Conservation (phyloP, 371 early-diverging fungal species). For the Mortierella polycephala region DNA sequence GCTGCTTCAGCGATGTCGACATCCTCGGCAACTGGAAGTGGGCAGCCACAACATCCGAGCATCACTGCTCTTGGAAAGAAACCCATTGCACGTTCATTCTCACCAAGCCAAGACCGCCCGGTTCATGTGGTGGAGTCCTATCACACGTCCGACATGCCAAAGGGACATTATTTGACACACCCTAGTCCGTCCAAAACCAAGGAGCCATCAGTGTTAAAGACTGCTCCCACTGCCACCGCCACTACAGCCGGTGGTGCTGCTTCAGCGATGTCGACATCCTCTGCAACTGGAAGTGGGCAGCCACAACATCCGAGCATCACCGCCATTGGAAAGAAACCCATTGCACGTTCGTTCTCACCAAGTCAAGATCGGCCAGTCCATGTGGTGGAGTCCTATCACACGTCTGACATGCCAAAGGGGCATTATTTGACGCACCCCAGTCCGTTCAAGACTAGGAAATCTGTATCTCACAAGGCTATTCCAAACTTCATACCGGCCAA, state of each 20-base stretch:
- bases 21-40: background rate
- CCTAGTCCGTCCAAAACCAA: background rate
- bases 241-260: background rate
- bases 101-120: conserved; percentile 17
- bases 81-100: conserved; percentile 1
- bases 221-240: background rate
- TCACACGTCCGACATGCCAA: background rate
- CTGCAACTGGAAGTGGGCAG: no score
- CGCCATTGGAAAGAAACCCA: no score
- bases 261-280: background rate
- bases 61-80: background rate
- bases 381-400: conserved; percentile 1
- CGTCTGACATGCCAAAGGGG: background rate
- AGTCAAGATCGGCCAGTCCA: conserved; percentile 17
- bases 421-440: conserved; percentile 16
- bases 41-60: background rate
- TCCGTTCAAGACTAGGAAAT: background rate
- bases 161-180: conserved; percentile 16
- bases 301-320: no score
- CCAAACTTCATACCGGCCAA: no score
- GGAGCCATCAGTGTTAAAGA: background rate
- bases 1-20: background rate
- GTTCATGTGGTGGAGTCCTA: conserved; percentile 6
- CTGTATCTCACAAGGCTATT: no score
- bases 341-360: conserved; percentile 9